A percentile compares a stretch with the other conserved stretches of the same genome.
These are phyloP conservation scores for Cystodermella granulosa DNA, from an alignment of 1,284 basidiomycete genomes.

Conservation along the genomic window DNA sequence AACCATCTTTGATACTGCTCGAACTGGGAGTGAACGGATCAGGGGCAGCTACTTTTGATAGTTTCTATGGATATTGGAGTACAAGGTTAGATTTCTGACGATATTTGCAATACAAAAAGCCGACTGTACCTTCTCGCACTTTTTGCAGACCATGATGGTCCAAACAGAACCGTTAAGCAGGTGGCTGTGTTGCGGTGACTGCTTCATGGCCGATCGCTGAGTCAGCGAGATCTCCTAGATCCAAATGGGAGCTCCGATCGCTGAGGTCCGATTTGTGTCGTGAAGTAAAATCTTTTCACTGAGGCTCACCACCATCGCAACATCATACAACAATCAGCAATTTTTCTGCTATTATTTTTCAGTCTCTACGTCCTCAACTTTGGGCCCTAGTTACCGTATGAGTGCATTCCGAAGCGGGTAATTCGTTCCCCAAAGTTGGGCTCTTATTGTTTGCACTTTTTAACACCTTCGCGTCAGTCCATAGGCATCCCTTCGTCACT, in stretches of 20 bases:
- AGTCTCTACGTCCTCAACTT: slow-evolving; percentile 20
- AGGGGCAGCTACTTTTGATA: slow-evolving; percentile 74
- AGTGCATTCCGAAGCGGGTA: slow-evolving; percentile 32
- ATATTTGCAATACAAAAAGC: slow-evolving; percentile 18
- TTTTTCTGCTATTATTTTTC: slow-evolving; percentile 23
- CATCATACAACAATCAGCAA: slow-evolving; percentile 21
- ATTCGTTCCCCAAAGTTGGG: slow-evolving; percentile 38
- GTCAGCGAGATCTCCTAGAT: slow-evolving; percentile 28
- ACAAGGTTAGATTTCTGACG: slow-evolving; percentile 12
- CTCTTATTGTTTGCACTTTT: slow-evolving; percentile 44
- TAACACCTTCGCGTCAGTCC: slow-evolving; percentile 27
- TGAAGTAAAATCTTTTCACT: too few relatives aligned
- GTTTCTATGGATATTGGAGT: slow-evolving; percentile 62
- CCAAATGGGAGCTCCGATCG: slow-evolving; percentile 3
- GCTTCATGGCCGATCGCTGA: slow-evolving; percentile 33
- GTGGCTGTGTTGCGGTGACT: slow-evolving; percentile 16
- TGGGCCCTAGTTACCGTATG: slow-evolving; percentile 37
- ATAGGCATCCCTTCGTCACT: slow-evolving; percentile 32
- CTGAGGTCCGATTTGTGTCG: neutral
- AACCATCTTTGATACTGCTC: slow-evolving; percentile 68
- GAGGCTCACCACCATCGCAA: slow-evolving; percentile 15
- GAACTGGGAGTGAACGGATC: slow-evolving; percentile 74
- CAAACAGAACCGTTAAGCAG: neutral
- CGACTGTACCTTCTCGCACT: slow-evolving; percentile 60
- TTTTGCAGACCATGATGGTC: slow-evolving; percentile 64